Conservation (phyloP, 306 rosid genomes). For the Begonia fuchsioides region DNA sequence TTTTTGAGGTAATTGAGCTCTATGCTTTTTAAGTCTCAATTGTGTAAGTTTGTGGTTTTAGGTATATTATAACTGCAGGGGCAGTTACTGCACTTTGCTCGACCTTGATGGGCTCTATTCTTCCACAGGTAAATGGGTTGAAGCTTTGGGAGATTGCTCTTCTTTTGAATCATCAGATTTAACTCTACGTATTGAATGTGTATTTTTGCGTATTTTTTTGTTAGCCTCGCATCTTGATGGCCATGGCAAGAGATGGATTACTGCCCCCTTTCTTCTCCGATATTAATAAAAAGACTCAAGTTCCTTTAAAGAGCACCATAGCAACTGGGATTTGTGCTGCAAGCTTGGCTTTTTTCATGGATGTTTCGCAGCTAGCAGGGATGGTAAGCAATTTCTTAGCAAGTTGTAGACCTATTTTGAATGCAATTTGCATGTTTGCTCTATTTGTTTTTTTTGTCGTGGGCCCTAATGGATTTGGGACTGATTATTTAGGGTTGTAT, state of each 20-base stretch:
- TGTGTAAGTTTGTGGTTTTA: constrained; percentile 23
- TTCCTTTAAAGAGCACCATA: constrained; percentile 46
- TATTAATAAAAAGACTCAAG: constrained; percentile 24
- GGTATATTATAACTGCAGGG: constrained; percentile 70
- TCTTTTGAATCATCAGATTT: constrained; percentile 1
- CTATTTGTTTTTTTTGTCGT: too few relatives aligned
- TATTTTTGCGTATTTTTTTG: constrained; percentile 3
- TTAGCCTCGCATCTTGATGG: constrained; percentile 55
- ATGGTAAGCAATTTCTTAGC: constrained; percentile 34
- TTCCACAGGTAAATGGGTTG: constrained; percentile 65
- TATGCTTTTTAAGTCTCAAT: too few relatives aligned
- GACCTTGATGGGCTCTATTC: constrained; percentile 73
- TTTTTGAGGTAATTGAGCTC: too few relatives aligned
- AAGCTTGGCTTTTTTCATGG: constrained; percentile 62
- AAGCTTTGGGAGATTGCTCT: neutral
- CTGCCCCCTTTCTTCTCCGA: constrained; percentile 38
- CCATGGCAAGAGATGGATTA: constrained; percentile 53
- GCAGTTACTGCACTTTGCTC: constrained; percentile 81
- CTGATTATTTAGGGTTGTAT: too few relatives aligned
- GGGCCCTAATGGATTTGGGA: too few relatives aligned
- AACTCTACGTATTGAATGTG: neutral
- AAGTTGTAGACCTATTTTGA: too few relatives aligned
- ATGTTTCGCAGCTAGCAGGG: constrained; percentile 74
- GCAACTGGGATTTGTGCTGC: constrained; percentile 66
- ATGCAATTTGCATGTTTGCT: too few relatives aligned